Percentiles rank a stretch among this genome's conserved stretches.
Evolutionary conservation across 1,284 basidiomycete species (phyloP).

Genomic region (Papiliotrema flavescens): DNA sequence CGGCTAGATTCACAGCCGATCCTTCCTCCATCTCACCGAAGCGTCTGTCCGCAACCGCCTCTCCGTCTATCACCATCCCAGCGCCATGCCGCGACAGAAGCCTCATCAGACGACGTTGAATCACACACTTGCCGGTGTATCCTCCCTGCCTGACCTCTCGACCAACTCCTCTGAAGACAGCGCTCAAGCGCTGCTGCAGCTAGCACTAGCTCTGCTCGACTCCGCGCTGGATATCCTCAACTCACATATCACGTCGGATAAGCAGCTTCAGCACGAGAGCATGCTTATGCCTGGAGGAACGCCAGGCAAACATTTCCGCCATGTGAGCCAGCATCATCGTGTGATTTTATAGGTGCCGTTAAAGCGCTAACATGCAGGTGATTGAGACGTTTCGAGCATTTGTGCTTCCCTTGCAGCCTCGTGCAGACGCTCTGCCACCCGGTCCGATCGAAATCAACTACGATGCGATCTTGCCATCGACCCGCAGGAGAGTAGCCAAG

Average conservation of each 20-base stretch:
- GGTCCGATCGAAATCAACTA: conserved; percentile 33
- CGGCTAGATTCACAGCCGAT: too few species aligned
- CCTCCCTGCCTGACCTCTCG: not conserved
- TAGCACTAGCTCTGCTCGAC: conserved; percentile 35
- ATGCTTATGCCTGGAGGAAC: conserved; percentile 40
- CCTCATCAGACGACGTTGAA: conserved; percentile 1
- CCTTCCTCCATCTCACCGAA: too few species aligned
- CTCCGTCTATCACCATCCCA: too few species aligned
- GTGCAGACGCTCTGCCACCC: not conserved
- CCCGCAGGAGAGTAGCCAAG: conserved; percentile 25
- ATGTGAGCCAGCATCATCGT: conserved; percentile 21
- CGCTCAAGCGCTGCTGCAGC: conserved; percentile 29
- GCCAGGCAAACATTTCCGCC: conserved; percentile 44
- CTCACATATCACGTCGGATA: conserved; percentile 22
- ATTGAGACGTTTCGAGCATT: conserved; percentile 42
- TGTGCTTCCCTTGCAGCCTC: conserved; percentile 20
- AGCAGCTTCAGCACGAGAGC: conserved; percentile 29
- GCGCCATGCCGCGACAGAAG: too few species aligned
- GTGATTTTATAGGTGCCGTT: too few species aligned
- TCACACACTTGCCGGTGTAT: conserved; percentile 1
- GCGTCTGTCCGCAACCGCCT: too few species aligned
- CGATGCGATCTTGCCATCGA: conserved; percentile 29
- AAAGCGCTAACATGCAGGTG: conserved; percentile 18
- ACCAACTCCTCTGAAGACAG: conserved; percentile 18
- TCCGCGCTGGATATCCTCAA: conserved; percentile 33